phyloP scores from a whole-genome alignment of 2,329 filamentous ascomycete genomes.

The Elsinoe necatrix region DNA sequence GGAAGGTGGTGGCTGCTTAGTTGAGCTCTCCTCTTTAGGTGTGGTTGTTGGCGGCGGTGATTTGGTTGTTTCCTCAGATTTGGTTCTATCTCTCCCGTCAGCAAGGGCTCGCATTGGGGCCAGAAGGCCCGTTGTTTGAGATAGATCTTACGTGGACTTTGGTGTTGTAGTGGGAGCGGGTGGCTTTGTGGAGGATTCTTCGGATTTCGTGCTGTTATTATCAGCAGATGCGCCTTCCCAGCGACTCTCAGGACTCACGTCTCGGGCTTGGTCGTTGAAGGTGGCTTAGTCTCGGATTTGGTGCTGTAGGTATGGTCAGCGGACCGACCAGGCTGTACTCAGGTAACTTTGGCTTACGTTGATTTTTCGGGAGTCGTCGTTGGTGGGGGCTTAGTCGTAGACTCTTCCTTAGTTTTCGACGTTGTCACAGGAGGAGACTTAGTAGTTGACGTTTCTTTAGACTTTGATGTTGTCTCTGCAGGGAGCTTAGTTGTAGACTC shows the following conservation, averaged over 20 bases:
- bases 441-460: too few relatives aligned
- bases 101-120: too few relatives aligned
- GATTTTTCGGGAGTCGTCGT: neutral
- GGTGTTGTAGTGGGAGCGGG: neutral
- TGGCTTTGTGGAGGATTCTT: neutral
- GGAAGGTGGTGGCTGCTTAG: too few relatives aligned
- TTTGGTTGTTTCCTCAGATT: too few relatives aligned
- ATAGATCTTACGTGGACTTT: neutral
- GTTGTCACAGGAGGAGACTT: neutral
- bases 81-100: too few relatives aligned
- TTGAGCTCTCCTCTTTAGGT: too few relatives aligned
- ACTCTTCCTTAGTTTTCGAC: neutral
- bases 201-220: neutral
- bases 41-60: too few relatives aligned
- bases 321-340: too few relatives aligned
- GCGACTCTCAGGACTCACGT: neutral
- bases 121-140: too few relatives aligned
- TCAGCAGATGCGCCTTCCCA: neutral
- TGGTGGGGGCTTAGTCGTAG: neutral
- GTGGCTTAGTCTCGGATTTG: neutral
- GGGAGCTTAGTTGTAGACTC: neutral
- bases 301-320: neutral
- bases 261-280: neutral
- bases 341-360: neutral
- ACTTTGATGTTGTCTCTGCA: neutral